These are phyloP conservation scores for Monosporascus cannonballus DNA, from an alignment of 2,329 filamentous ascomycete species.

Conservation along the genomic window DNA sequence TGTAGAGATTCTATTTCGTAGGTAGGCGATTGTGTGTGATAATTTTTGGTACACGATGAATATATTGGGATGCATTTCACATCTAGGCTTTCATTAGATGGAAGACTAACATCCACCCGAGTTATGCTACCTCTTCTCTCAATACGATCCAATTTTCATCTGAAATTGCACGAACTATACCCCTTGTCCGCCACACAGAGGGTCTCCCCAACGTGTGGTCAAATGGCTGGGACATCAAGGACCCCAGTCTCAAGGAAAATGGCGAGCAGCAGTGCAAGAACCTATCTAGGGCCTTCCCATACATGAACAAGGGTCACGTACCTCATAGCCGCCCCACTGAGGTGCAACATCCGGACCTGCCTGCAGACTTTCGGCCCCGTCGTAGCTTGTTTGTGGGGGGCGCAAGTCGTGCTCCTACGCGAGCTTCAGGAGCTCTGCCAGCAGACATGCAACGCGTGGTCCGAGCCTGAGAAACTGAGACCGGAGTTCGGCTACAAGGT, in stretches of 20 bases:
- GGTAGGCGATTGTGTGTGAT: too few relatives aligned
- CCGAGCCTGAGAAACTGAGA: slow-evolving; percentile 42
- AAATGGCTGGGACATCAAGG: slow-evolving; percentile 58
- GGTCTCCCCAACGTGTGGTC: slow-evolving; percentile 67
- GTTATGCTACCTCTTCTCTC: too few relatives aligned
- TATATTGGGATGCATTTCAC: too few relatives aligned
- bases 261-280: slow-evolving; percentile 65
- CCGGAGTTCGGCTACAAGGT: slow-evolving; percentile 53
- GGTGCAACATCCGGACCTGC: slow-evolving; percentile 71
- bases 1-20: too few relatives aligned
- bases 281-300: slow-evolving; percentile 56
- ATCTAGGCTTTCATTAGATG: too few relatives aligned
- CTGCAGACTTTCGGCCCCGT: slow-evolving; percentile 57
- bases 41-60: too few relatives aligned
- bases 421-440: slow-evolving; percentile 70
- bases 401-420: slow-evolving; percentile 56
- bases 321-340: slow-evolving; percentile 69
- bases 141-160: too few relatives aligned
- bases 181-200: slow-evolving; percentile 65
- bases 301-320: slow-evolving; percentile 54
- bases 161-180: slow-evolving; percentile 43
- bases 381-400: slow-evolving; percentile 32
- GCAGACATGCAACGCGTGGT: slow-evolving; percentile 68
- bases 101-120: too few relatives aligned
- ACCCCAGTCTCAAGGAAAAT: slow-evolving; percentile 66